phyloP scores from a whole-genome alignment of 1,284 basidiomycete species.

The Melanopsichium pennsylvanicum region DNA sequence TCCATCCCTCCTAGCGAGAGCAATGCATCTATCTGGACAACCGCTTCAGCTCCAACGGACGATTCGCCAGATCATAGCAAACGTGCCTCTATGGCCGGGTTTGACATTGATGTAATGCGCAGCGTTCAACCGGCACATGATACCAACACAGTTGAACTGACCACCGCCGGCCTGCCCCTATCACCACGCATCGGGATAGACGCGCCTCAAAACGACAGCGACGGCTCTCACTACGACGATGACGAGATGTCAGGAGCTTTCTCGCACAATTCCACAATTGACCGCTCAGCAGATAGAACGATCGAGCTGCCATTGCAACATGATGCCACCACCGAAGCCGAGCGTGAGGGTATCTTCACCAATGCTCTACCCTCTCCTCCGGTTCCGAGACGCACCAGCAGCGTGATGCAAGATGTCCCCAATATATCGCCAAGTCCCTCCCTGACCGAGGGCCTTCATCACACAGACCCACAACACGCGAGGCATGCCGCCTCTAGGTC shows the following conservation, averaged over 20 bases:
- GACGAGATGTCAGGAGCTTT: conserved; percentile 17
- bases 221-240: conserved; percentile 46
- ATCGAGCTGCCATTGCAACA: conserved; percentile 3
- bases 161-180: not conserved
- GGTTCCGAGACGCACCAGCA: conserved; percentile 33
- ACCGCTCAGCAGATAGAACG: conserved; percentile 22
- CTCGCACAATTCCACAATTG: conserved; percentile 10
- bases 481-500: conserved; percentile 13
- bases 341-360: conserved; percentile 13
- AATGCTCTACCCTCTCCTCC: conserved; percentile 37
- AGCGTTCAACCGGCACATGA: conserved; percentile 22
- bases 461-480: not conserved
- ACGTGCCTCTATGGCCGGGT: conserved; percentile 32
- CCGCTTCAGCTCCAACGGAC: conserved; percentile 20
- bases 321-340: not conserved
- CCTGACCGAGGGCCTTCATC: conserved; percentile 3
- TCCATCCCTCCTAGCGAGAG: conserved; percentile 30
- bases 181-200: conserved; percentile 15
- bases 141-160: not conserved
- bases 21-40: conserved; percentile 37
- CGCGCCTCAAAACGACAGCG: conserved; percentile 28
- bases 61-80: conserved; percentile 25
- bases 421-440: conserved; percentile 26
- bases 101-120: conserved; percentile 32
- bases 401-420: conserved; percentile 25